phyloP scores from a whole-genome alignment of 768 basidiomycete species.

The Termitomyces sp. region DNA sequence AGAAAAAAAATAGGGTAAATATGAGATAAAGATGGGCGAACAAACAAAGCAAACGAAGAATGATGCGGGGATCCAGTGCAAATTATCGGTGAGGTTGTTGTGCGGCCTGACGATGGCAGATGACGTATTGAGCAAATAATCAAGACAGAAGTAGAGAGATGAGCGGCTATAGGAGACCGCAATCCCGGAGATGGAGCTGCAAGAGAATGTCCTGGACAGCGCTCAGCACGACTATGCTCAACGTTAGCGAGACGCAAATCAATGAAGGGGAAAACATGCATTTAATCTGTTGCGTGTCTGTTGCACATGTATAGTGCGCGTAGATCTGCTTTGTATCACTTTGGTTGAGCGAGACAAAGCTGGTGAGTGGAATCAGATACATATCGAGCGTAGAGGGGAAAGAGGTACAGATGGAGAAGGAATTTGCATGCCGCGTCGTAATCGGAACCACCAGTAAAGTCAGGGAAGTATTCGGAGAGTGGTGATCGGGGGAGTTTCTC shows the following conservation, averaged over 20 bases:
- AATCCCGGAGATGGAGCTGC: constrained; percentile 81
- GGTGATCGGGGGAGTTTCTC: constrained; percentile 89
- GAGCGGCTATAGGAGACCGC: constrained; percentile 57
- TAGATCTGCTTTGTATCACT: constrained; percentile 86
- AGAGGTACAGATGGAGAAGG: constrained; percentile 41
- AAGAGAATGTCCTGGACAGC: constrained; percentile 87
- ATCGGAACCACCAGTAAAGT: constrained; percentile 79
- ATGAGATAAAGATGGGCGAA: neutral
- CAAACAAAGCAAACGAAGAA: neutral
- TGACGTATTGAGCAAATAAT: neutral
- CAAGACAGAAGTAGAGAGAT: neutral
- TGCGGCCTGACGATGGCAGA: neutral
- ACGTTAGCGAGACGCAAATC: neutral
- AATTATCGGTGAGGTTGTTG: neutral
- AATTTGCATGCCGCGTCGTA: constrained; percentile 89
- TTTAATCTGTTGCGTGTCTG: constrained; percentile 90
- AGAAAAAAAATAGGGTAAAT: neutral
- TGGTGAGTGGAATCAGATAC: neutral
- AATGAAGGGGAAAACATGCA: constrained; percentile 39
- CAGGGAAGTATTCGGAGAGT: constrained; percentile 85
- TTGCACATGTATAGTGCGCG: constrained; percentile 90
- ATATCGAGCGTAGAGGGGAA: neutral
- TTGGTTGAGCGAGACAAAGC: constrained; percentile 88
- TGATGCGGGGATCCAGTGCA: neutral
- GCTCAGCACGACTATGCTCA: constrained; percentile 57